Evolutionary conservation across 108 stramenopile genomes (phyloP).

Genomic region (Mediolabrus comicus): DNA sequence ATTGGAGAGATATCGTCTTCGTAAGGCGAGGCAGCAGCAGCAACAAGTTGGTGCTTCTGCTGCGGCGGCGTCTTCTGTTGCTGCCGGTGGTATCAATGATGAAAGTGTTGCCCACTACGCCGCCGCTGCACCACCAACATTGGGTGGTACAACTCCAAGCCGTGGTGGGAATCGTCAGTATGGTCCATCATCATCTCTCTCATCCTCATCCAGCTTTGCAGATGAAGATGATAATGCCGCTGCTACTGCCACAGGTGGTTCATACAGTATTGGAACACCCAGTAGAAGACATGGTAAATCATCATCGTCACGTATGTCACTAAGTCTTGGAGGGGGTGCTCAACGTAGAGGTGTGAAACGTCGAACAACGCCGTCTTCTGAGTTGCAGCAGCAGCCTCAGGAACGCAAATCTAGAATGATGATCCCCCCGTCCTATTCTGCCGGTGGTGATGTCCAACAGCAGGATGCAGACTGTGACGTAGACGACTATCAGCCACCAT

Average conservation of each 20-base stretch:
- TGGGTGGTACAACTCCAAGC: background rate
- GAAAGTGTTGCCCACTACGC: no score
- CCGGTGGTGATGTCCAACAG: background rate
- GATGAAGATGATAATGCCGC: conserved; percentile 12
- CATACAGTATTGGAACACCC: conserved; percentile 4
- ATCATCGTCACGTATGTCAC: conserved; percentile 2
- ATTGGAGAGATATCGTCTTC: conserved; percentile 30
- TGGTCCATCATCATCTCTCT: conserved; percentile 3
- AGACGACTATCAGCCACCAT: no score
- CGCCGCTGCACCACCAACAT: background rate
- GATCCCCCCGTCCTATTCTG: background rate
- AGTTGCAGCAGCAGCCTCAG: background rate
- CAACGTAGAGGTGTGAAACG: conserved; percentile 18
- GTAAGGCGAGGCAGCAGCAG: background rate
- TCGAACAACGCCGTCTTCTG: background rate
- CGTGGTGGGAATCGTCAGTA: no score
- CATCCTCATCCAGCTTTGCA: conserved; percentile 3
- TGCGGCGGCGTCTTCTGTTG: no score
- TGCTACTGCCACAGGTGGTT: background rate
- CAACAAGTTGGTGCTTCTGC: background rate
- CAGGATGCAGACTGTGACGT: no score
- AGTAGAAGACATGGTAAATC: conserved; percentile 8
- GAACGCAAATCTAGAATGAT: background rate
- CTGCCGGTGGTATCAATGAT: no score
- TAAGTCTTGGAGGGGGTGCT: conserved; percentile 19